Evolutionary conservation across 2,329 filamentous ascomycete species (phyloP).

Genomic region (Sphaerulina vaccinii): DNA sequence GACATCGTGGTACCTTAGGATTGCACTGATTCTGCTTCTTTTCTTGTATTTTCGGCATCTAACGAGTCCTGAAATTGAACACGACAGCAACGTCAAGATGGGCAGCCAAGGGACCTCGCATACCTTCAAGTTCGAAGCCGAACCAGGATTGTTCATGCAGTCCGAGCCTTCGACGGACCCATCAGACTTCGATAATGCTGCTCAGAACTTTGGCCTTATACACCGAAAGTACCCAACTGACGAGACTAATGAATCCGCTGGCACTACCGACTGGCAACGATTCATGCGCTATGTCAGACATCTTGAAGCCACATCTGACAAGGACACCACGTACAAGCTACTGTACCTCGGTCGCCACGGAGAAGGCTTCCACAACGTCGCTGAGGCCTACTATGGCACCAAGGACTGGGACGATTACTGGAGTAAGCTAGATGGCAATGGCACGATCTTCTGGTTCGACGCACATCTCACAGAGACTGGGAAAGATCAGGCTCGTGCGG

Average conservation of each 20-base stretch:
- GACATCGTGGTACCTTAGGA: background rate
- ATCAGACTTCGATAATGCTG: slow-evolving; percentile 48
- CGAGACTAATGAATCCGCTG: slow-evolving; percentile 28
- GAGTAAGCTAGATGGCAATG: slow-evolving; percentile 63
- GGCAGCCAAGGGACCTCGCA: slow-evolving; percentile 2
- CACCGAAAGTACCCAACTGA: slow-evolving; percentile 41
- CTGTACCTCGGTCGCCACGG: slow-evolving; percentile 69
- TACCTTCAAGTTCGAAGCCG: slow-evolving; percentile 35
- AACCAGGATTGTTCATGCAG: slow-evolving; percentile 52
- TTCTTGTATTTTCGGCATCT: slow-evolving; percentile 1
- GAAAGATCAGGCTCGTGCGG: slow-evolving; percentile 56
- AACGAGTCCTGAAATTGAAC: background rate
- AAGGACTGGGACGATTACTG: slow-evolving; percentile 69
- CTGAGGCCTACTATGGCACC: slow-evolving; percentile 66
- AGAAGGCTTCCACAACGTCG: slow-evolving; percentile 62
- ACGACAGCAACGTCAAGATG: slow-evolving; percentile 12
- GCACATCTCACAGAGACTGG: slow-evolving; percentile 61
- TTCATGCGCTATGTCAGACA: slow-evolving; percentile 58
- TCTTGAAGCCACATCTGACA: slow-evolving; percentile 47
- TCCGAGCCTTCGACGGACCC: slow-evolving; percentile 51
- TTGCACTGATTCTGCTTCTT: background rate
- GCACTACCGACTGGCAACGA: slow-evolving; percentile 61
- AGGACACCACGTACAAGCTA: slow-evolving; percentile 61
- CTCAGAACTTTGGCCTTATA: slow-evolving; percentile 50
- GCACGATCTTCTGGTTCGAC: slow-evolving; percentile 62